Evolutionary conservation across 176 grass and related monocot genomes (phyloP), one percentile per base, ranked within the genome.

Genomic region (Musa troglodytarum): DNA sequence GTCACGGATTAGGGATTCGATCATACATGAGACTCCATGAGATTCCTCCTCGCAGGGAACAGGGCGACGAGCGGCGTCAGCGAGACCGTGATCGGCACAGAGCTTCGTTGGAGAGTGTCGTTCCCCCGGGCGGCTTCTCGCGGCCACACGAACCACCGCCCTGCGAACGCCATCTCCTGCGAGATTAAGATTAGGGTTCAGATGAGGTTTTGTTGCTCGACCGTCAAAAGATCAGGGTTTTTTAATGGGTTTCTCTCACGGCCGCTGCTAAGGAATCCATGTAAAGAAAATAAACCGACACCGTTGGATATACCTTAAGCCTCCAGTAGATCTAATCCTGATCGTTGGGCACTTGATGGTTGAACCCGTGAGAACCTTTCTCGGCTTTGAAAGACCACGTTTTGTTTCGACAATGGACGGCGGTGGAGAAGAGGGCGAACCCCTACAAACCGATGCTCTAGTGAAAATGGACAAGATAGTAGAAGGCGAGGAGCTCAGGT

Each of bases 401-500:
- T 17, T 29, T 29, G 12, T 26, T 1, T 26, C 2, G 29, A 3
- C 51, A 19, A 80, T 80, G 78, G 78, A 80, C 6, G 19, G 53
- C 51, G 17, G 56, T 49, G 14, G 24, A 61, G 68, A 72, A 50
- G 55, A 26, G 5, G 49, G 28, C 14, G 14, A 73, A 80, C 34
- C 78, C 69, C 69, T 73, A 65, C 11, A 55, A 9, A 55, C 25
- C 23, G 66, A 69, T 22, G 8, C 15, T 49, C 10, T 11, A 10
- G 62, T 64, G 10, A 20, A 64, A 25, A 19, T 20, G 11, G 34
- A 43, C 34, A 56, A 29, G 49, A 24, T 64, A 72, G 79, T 67
- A 58, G 65, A 56, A 26, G 54, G 72, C 58, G 82, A 85, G 34
- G 85, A 83, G 76, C 87, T 85, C 19, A 81, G 76, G 19, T 19